Evolutionary conservation across 2,329 filamentous ascomycete species (phyloP).

Genomic region (Stagonosporopsis tanaceti): DNA sequence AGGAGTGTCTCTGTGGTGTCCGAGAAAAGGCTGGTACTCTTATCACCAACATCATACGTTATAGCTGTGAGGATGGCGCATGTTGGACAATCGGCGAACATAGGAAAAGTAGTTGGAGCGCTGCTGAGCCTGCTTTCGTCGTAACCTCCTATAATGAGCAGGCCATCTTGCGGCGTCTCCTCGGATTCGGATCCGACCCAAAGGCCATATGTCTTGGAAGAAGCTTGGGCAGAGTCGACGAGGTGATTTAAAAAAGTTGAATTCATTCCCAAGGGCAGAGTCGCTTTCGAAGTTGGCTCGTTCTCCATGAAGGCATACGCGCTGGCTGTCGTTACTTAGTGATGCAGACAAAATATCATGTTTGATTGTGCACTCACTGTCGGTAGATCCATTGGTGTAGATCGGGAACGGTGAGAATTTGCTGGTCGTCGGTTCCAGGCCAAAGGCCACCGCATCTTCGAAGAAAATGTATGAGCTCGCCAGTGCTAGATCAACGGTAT

Average conservation of each 20-base stretch:
- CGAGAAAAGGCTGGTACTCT: slow-evolving; percentile 24
- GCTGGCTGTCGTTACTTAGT: neutral
- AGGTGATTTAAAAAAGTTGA: slow-evolving; percentile 28
- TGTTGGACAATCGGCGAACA: slow-evolving; percentile 30
- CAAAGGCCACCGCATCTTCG: slow-evolving; percentile 25
- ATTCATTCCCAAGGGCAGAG: slow-evolving; percentile 24
- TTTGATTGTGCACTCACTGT: slow-evolving; percentile 20
- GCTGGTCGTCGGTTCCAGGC: slow-evolving; percentile 23
- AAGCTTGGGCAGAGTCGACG: slow-evolving; percentile 27
- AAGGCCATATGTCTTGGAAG: slow-evolving; percentile 27
- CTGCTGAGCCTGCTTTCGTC: slow-evolving; percentile 25
- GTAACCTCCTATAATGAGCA: slow-evolving; percentile 27
- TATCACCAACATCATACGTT: slow-evolving; percentile 26
- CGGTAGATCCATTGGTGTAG: slow-evolving; percentile 11
- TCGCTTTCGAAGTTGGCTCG: slow-evolving; percentile 13
- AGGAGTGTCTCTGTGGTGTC: slow-evolving; percentile 21
- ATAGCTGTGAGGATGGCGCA: slow-evolving; percentile 31
- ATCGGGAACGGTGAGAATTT: slow-evolving; percentile 25
- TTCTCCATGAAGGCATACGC: neutral
- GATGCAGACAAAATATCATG: neutral
- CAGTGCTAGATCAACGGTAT: slow-evolving; percentile 20
- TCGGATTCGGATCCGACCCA: slow-evolving; percentile 30
- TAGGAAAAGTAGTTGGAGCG: slow-evolving; percentile 26
- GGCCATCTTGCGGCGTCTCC: slow-evolving; percentile 25
- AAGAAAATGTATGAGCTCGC: slow-evolving; percentile 27